phyloP scores from a whole-genome alignment of 169 alveolate genomes.

The Plasmodium gaboni region DNA sequence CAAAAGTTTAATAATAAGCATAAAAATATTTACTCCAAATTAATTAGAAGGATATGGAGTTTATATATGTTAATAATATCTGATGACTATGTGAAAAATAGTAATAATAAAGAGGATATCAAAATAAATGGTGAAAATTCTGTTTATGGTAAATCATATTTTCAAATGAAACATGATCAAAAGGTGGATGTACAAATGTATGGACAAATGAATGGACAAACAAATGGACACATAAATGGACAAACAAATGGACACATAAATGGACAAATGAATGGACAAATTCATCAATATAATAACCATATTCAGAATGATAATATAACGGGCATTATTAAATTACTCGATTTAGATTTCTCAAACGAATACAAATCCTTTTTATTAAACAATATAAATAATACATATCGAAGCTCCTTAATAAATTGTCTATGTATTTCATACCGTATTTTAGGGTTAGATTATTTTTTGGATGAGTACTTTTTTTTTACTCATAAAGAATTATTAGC shows the following conservation, averaged over 20 bases:
- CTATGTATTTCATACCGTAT: slow-evolving; percentile 32
- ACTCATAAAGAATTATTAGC: slow-evolving; percentile 31
- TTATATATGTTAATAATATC: slow-evolving; percentile 60
- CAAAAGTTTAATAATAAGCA: slow-evolving; percentile 64
- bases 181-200: too few species aligned
- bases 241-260: not conserved
- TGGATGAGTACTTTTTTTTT: slow-evolving; percentile 69
- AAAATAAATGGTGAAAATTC: not conserved
- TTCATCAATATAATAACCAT: not conserved
- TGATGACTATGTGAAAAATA: slow-evolving; percentile 43
- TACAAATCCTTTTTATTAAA: slow-evolving; percentile 27
- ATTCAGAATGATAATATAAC: not conserved
- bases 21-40: slow-evolving; percentile 12
- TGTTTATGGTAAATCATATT: too few species aligned
- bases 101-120: not conserved
- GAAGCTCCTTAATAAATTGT: slow-evolving; percentile 30
- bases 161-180: too few species aligned
- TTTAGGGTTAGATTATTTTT: slow-evolving; percentile 39
- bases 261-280: not conserved
- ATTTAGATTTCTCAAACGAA: slow-evolving; percentile 49
- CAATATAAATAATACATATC: slow-evolving; percentile 20
- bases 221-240: not conserved
- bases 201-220: not conserved
- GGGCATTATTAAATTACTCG: slow-evolving; percentile 19
- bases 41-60: slow-evolving; percentile 54